Base-by-base conservation (phyloP, 768 basidiomycete species). In the Amanita pseudoporphyria region DNA sequence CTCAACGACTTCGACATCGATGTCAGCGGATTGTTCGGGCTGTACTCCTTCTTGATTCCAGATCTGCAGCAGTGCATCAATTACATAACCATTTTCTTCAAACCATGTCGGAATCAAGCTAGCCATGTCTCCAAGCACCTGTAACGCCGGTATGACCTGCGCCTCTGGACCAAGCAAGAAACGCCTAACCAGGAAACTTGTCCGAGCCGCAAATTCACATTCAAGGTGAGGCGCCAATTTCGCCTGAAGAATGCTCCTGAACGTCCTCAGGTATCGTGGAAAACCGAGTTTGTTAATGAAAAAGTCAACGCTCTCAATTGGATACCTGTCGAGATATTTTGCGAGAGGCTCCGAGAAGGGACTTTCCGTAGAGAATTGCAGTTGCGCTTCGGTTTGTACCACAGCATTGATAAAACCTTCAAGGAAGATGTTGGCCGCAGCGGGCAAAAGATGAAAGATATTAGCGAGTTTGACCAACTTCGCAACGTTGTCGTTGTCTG, bases 391-490 rank as follows among this genome's bases (percentile, higher is more conserved):
- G 3, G 91, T 92, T 58, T 94, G 86, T 26, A 97, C 93, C 46
- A 97, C 81, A 9, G 82, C 73, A 52, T 84, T 85, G 53, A 92
- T 81, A n/a, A 98, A 77, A 43, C 80, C 80, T 57, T 90, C 82
- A 32, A 99, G 74, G 67, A 94, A 99, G 39, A 87, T 84, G 55
- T 90, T 90, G 39, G 96, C 95, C 0, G 93, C 84, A 6, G 87
- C 85, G 1, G 96, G 96, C 9, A 99, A 74, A 3, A 98, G 81
- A 60, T 97, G 94, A 70, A 99, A 98, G 52, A 99, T 92, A 59
- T 98, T 95, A 48, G 94, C 87, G 49, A 99, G 72, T n/a, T 87
- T 83, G 24, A 94, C 91, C 54, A 99, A 80, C 61, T 97, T 90
- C 22, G 84, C 85, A 55, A 99, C 89, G 36, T 85, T 87, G 59